A percentile compares a stretch with the other conserved stretches of the same genome.
Evolutionary conservation across 345 rosid genomes (phyloP).

Genomic region (Microcos paniculata): DNA sequence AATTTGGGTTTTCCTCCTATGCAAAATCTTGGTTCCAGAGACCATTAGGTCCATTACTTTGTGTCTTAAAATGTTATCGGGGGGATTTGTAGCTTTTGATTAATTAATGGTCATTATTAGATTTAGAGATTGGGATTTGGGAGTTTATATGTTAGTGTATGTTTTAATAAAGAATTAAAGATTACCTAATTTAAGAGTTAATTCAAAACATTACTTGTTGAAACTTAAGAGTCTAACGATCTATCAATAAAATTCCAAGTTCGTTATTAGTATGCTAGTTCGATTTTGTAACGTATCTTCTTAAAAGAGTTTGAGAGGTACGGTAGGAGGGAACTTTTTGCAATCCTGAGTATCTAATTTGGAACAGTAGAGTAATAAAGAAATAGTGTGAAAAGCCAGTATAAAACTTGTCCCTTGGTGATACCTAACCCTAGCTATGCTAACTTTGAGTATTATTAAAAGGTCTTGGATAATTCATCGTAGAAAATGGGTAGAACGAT

Average conservation of each 20-base stretch:
- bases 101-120: not conserved
- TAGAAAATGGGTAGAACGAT: conserved; percentile 5
- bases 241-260: too few species aligned
- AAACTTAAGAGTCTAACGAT: too few species aligned
- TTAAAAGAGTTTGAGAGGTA: not conserved
- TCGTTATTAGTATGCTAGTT: too few species aligned
- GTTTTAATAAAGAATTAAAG: not conserved
- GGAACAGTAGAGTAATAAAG: not conserved
- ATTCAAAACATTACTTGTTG: not conserved
- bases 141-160: not conserved
- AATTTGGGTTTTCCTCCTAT: not conserved
- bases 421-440: conserved; percentile 20
- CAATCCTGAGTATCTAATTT: not conserved
- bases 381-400: conserved; percentile 15
- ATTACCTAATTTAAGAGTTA: not conserved
- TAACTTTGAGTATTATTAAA: not conserved
- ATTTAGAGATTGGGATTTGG: not conserved
- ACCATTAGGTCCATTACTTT: not conserved
- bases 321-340: not conserved
- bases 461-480: conserved; percentile 10
- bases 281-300: not conserved
- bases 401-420: conserved; percentile 5
- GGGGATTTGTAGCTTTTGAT: not conserved
- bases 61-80: not conserved
- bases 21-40: not conserved